phyloP scores from a whole-genome alignment of 345 rosid species.

The Pistacia integerrima region DNA sequence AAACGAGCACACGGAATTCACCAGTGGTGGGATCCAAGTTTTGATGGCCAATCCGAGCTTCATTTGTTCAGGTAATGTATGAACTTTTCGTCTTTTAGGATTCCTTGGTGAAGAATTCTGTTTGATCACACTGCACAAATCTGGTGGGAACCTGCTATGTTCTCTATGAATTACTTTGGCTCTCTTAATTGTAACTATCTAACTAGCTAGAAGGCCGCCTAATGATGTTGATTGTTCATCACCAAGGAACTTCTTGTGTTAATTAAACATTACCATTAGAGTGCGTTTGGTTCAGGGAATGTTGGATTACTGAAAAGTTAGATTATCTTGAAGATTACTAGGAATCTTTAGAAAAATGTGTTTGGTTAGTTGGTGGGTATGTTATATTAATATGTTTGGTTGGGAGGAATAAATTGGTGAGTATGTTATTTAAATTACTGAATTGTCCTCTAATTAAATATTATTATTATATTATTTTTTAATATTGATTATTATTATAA shows the following conservation, averaged over 20 bases:
- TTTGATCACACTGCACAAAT: not conserved
- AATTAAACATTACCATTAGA: not conserved
- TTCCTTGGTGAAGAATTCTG: not conserved
- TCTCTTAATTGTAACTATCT: not conserved
- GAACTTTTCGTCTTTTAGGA: not conserved
- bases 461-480: no score
- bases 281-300: no score
- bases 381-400: no score
- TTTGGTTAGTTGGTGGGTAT: no score
- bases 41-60: conserved; percentile 37
- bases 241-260: not conserved
- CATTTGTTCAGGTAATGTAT: conserved; percentile 23
- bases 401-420: no score
- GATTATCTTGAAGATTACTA: no score
- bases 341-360: no score
- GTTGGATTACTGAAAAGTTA: no score
- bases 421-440: no score
- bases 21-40: conserved; percentile 71
- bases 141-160: not conserved
- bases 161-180: not conserved
- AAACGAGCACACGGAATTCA: conserved; percentile 70
- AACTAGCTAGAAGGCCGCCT: not conserved
- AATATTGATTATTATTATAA: no score
- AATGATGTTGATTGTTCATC: not conserved
- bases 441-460: no score